These are phyloP conservation scores for Aspergillus brasiliensis DNA, from an alignment of 2,329 filamentous ascomycete genomes.

Conservation along the genomic window DNA sequence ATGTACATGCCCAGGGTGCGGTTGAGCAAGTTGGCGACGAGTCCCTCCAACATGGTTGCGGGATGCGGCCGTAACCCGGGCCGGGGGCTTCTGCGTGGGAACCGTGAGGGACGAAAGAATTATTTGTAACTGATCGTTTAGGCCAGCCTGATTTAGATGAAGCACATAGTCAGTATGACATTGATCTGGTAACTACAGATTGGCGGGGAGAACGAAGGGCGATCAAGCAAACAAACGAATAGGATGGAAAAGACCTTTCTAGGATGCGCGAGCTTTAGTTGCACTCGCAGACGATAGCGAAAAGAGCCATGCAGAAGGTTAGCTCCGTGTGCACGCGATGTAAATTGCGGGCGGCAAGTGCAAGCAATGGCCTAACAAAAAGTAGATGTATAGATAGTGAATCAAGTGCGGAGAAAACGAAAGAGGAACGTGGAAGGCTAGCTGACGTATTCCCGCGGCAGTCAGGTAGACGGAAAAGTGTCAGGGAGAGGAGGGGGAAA, in stretches of 20 bases:
- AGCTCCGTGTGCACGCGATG: slow-evolving; percentile 30
- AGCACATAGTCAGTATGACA: slow-evolving; percentile 12
- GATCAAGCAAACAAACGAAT: slow-evolving; percentile 6
- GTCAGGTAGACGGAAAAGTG: slow-evolving; percentile 1
- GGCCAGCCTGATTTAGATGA: slow-evolving; percentile 8
- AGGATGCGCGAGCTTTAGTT: slow-evolving; percentile 23
- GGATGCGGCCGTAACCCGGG: slow-evolving; percentile 70
- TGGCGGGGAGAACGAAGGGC: slow-evolving; percentile 6
- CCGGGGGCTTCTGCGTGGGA: slow-evolving; percentile 49
- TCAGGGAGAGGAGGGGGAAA: slow-evolving; percentile 4
- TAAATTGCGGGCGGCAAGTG: slow-evolving; percentile 21
- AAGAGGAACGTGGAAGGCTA: slow-evolving; percentile 4
- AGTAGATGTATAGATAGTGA: slow-evolving; percentile 13
- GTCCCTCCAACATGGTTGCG: slow-evolving; percentile 86
- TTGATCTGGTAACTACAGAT: not conserved
- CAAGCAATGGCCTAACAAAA: not conserved
- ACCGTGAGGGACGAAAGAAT: slow-evolving; percentile 3
- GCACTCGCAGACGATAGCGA: slow-evolving; percentile 22
- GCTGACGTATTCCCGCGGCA: not conserved
- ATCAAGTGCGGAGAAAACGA: slow-evolving; percentile 9
- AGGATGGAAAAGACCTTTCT: slow-evolving; percentile 15
- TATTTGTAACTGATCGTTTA: slow-evolving; percentile 1
- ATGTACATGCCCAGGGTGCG: slow-evolving; percentile 99
- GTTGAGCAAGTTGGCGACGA: slow-evolving; percentile 96
- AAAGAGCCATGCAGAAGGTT: slow-evolving; percentile 33